These are phyloP conservation scores for Penicillium frequentans DNA, from an alignment of 2,329 filamentous ascomycete species.

Conservation along the genomic window DNA sequence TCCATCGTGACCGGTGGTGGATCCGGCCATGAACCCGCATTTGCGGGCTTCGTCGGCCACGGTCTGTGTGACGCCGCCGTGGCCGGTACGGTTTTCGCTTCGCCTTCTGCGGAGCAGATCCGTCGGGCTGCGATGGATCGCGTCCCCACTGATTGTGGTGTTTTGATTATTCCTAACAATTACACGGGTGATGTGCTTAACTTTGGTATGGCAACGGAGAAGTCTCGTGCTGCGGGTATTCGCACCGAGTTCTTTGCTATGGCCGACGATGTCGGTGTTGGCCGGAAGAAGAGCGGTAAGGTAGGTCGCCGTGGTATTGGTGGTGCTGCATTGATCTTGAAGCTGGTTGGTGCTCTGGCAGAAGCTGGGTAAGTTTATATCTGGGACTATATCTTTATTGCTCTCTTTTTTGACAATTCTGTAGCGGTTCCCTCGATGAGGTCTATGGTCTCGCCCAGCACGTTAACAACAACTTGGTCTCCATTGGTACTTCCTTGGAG, in stretches of 20 bases:
- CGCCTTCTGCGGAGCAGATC: slow-evolving; percentile 79
- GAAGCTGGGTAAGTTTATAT: slow-evolving; percentile 58
- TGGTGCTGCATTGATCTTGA: slow-evolving; percentile 86
- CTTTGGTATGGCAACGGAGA: slow-evolving; percentile 91
- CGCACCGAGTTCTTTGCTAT: slow-evolving; percentile 87
- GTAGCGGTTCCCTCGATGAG: slow-evolving; percentile 60
- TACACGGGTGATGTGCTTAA: slow-evolving; percentile 89
- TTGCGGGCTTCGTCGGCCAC: slow-evolving; percentile 78
- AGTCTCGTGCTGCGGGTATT: slow-evolving; percentile 76
- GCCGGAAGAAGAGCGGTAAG: slow-evolving; percentile 78
- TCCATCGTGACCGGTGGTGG: slow-evolving; percentile 87
- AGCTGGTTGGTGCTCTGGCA: slow-evolving; percentile 82
- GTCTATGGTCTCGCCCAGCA: slow-evolving; percentile 71
- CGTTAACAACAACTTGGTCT: slow-evolving; percentile 73
- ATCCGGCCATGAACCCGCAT: slow-evolving; percentile 86
- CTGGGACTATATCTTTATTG: background rate
- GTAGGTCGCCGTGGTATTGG: slow-evolving; percentile 89
- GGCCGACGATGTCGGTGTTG: slow-evolving; percentile 88
- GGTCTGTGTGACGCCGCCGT: slow-evolving; percentile 80
- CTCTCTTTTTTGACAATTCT: background rate
- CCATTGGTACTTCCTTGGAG: slow-evolving; percentile 79
- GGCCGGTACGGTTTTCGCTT: slow-evolving; percentile 84
- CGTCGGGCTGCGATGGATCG: slow-evolving; percentile 71
- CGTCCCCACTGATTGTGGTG: slow-evolving; percentile 70
- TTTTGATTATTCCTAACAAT: slow-evolving; percentile 93